Conservation (phyloP, 2,329 filamentous ascomycete genomes). For the Periconia macrospinosa region DNA sequence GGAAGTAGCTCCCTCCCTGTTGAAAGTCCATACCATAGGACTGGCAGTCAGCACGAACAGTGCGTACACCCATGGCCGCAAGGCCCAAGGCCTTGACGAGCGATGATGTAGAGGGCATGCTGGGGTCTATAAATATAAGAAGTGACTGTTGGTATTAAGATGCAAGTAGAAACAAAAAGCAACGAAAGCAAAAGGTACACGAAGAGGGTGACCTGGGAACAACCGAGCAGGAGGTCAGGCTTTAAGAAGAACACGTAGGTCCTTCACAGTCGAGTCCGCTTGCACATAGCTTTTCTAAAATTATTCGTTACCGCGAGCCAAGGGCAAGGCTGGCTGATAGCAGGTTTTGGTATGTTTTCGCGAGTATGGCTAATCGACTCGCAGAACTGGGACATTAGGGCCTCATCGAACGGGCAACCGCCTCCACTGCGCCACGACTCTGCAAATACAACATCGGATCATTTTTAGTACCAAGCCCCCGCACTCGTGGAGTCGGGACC, state of each 20-base stretch:
- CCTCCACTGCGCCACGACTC: neutral
- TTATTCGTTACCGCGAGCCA: neutral
- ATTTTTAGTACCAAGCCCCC: neutral
- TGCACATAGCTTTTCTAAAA: neutral
- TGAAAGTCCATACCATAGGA: slow-evolving; percentile 44
- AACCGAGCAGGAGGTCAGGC: neutral
- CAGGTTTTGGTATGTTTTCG: neutral
- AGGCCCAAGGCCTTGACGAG: slow-evolving; percentile 10
- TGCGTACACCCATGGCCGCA: slow-evolving; percentile 10
- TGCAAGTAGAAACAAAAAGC: neutral
- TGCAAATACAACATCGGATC: neutral
- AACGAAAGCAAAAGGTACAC: neutral
- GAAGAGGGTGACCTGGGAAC: neutral
- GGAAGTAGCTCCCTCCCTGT: slow-evolving; percentile 44
- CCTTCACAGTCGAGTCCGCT: neutral
- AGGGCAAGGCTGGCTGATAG: neutral
- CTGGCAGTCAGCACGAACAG: slow-evolving; percentile 10
- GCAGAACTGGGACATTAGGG: neutral
- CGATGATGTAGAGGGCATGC: slow-evolving; percentile 10
- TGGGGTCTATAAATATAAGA: neutral
- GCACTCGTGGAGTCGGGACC: neutral
- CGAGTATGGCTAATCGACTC: neutral
- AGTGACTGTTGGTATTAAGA: neutral
- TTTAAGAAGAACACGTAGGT: neutral
- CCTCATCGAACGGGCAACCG: neutral